phyloP scores from a whole-genome alignment of 2,329 filamentous ascomycete species.

The Chrysoporthe puriensis region DNA sequence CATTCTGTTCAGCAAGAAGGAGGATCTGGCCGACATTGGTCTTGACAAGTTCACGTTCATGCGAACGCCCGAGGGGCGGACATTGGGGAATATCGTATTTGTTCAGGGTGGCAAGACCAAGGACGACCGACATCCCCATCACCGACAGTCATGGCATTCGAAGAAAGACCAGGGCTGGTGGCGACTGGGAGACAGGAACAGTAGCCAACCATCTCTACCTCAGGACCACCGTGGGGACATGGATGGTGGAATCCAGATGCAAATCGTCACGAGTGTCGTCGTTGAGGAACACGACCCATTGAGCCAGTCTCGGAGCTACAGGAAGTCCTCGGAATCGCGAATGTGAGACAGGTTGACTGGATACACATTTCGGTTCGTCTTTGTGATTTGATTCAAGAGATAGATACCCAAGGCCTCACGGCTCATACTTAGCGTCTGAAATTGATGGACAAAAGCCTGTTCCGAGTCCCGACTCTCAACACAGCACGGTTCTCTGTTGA shows the following conservation, averaged over 20 bases:
- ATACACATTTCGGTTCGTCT: not conserved
- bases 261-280: constrained; percentile 39
- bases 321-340: constrained; percentile 17
- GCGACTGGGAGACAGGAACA: constrained; percentile 24
- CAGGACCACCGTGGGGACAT: not conserved
- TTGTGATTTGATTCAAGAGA: too few species aligned
- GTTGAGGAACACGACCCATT: constrained; percentile 33
- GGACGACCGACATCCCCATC: not conserved
- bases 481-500: not conserved
- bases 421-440: not conserved
- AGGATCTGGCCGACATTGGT: constrained; percentile 50
- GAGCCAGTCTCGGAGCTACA: constrained; percentile 2
- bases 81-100: constrained; percentile 47
- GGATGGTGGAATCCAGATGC: constrained; percentile 35
- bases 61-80: constrained; percentile 42
- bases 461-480: not conserved
- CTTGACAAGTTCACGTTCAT: constrained; percentile 57
- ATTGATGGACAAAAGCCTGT: not conserved
- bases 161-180: constrained; percentile 29
- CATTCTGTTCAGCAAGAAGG: constrained; percentile 48
- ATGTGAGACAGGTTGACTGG: constrained; percentile 7
- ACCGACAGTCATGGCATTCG: constrained; percentile 27
- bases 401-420: too few species aligned
- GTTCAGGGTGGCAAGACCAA: constrained; percentile 36
- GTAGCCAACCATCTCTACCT: constrained; percentile 17